phyloP scores from a whole-genome alignment of 1,284 basidiomycete species.

The Peniophora sp. region DNA sequence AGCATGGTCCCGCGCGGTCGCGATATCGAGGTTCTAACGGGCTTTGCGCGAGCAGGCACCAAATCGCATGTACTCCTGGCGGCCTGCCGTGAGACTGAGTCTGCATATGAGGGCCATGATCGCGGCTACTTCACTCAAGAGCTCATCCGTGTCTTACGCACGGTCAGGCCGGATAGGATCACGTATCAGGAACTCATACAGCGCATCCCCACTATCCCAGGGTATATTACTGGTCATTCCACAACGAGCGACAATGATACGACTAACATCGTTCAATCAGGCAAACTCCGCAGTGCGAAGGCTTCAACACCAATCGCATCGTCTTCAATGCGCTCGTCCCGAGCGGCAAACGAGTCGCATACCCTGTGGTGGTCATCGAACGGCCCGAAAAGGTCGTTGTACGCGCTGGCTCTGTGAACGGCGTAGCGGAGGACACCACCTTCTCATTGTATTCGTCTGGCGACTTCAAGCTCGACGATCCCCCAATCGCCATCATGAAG shows the following conservation, averaged over 20 bases:
- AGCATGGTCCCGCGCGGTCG: not conserved
- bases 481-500: not conserved
- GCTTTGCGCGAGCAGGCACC: constrained; percentile 3
- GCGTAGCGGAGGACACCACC: not conserved
- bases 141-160: constrained; percentile 5
- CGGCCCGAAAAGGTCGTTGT: not conserved
- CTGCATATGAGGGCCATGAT: constrained; percentile 7
- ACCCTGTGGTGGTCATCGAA: not conserved
- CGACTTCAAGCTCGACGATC: not conserved
- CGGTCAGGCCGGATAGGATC: constrained; percentile 5
- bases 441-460: not conserved
- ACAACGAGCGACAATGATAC: not conserved
- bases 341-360: constrained; percentile 3
- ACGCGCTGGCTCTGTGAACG: not conserved
- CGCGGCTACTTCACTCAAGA: constrained; percentile 12
- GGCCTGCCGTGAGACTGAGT: constrained; percentile 10
- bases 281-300: constrained; percentile 16
- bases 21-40: constrained; percentile 1
- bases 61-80: constrained; percentile 15
- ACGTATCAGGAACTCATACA: constrained; percentile 11
- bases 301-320: constrained; percentile 9
- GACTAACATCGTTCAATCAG: not conserved
- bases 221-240: constrained; percentile 1
- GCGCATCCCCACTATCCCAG: constrained; percentile 4
- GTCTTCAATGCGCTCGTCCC: constrained; percentile 11